phyloP scores from a whole-genome alignment of 1,139 yeast species.

The Lodderomyces beijingensis region DNA sequence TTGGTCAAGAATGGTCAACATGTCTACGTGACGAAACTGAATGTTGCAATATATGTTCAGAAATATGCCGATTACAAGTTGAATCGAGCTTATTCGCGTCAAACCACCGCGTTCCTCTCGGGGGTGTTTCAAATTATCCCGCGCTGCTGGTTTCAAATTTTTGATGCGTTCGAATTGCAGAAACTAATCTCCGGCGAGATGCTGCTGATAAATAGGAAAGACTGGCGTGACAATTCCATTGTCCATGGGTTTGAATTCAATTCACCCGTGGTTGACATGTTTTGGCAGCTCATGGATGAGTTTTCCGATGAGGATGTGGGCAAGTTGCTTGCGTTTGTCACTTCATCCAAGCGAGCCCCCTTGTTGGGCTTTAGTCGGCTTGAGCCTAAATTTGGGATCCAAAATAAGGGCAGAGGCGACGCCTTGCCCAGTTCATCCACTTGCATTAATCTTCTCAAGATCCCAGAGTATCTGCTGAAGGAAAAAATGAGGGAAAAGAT shows the following conservation, averaged over 20 bases:
- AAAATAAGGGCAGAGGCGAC: constrained; percentile 58
- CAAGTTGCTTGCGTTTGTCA: constrained; percentile 75
- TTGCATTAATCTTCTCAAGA: constrained; percentile 79
- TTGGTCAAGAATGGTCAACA: constrained; percentile 53
- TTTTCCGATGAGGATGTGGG: constrained; percentile 58
- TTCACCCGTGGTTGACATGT: constrained; percentile 53
- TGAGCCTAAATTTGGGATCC: constrained; percentile 75
- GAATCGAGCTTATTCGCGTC: constrained; percentile 56
- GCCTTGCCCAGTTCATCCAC: constrained; percentile 91
- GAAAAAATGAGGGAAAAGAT: constrained; percentile 55
- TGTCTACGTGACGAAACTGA: constrained; percentile 53
- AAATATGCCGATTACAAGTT: constrained; percentile 76
- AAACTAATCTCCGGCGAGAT: constrained; percentile 80
- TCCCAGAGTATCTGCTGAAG: constrained; percentile 77
- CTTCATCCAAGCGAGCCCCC: constrained; percentile 91
- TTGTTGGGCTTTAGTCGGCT: constrained; percentile 76
- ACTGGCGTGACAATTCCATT: constrained; percentile 58
- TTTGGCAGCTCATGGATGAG: constrained; percentile 78
- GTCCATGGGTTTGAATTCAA: constrained; percentile 63
- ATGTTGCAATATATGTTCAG: constrained; percentile 71
- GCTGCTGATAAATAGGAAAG: constrained; percentile 64
- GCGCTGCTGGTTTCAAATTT: constrained; percentile 76
- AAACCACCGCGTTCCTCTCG: constrained; percentile 58
- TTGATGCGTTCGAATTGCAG: constrained; percentile 79
- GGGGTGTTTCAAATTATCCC: constrained; percentile 71